Evolutionary conservation across 768 basidiomycete species (phyloP).

Genomic region (Gymnopilus junonius): DNA sequence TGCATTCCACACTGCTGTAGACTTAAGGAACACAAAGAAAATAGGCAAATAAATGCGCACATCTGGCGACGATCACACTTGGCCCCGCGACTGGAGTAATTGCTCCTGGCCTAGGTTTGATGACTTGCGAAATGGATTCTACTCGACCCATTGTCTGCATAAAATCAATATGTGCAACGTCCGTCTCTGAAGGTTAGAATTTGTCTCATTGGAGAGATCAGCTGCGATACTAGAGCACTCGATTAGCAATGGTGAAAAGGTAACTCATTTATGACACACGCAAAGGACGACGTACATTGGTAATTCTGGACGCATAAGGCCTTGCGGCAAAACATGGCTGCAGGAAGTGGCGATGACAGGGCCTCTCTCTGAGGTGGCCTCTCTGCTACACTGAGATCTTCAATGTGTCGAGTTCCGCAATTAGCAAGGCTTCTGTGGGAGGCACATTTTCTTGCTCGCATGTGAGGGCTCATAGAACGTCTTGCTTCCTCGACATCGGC

Average conservation of each 20-base stretch:
- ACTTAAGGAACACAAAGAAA: neutral
- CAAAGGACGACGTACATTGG: constrained; percentile 8
- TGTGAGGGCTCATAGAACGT: constrained; percentile 45
- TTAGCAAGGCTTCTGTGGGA: constrained; percentile 31
- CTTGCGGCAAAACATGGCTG: constrained; percentile 23
- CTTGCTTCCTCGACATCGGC: constrained; percentile 36
- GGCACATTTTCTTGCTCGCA: constrained; percentile 40
- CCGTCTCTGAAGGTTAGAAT: neutral
- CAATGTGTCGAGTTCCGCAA: constrained; percentile 41
- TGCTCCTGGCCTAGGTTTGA: neutral
- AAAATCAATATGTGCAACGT: neutral
- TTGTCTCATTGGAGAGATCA: neutral
- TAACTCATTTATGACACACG: neutral
- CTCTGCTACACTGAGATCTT: constrained; percentile 46
- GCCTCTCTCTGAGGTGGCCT: constrained; percentile 35
- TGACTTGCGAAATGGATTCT: neutral
- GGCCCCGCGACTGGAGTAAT: constrained; percentile 10
- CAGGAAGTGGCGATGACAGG: constrained; percentile 35
- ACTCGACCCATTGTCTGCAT: too few species aligned
- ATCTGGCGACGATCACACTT: constrained; percentile 11
- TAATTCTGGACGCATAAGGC: constrained; percentile 16
- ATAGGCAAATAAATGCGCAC: constrained; percentile 3
- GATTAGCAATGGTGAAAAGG: too few species aligned
- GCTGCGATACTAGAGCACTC: neutral
- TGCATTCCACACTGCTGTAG: constrained; percentile 35